A percentile compares a stretch with the other conserved stretches of the same genome.
phyloP scores from a whole-genome alignment of 2,329 filamentous ascomycete species.

The Harringtonia aguacate region DNA sequence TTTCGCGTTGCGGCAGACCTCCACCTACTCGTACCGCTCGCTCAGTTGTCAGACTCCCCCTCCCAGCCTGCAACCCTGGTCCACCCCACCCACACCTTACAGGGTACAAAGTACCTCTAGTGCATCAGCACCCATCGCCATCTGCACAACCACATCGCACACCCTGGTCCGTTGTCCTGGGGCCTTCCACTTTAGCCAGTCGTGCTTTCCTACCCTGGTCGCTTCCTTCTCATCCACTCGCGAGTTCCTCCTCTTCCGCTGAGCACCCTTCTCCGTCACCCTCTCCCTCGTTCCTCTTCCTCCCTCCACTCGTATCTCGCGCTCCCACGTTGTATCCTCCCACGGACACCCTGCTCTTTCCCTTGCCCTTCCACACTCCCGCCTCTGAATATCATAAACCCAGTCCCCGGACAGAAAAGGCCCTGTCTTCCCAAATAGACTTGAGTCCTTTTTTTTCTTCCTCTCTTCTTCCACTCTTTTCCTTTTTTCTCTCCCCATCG shows the following conservation, averaged over 20 bases:
- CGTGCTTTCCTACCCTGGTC: conserved; percentile 10
- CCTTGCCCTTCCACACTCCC: background rate
- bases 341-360: background rate
- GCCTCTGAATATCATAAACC: conserved; percentile 12
- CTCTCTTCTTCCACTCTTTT: background rate
- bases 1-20: too few relatives aligned
- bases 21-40: background rate
- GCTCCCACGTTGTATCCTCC: background rate
- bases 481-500: conserved; percentile 4
- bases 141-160: conserved; percentile 6
- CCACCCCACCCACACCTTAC: conserved; percentile 5
- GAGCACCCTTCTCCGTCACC: conserved; percentile 2
- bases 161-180: conserved; percentile 6
- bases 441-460: conserved; percentile 3
- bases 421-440: background rate
- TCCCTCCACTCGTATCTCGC: conserved; percentile 16
- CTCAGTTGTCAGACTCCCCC: background rate
- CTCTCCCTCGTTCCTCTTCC: conserved; percentile 1
- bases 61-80: background rate
- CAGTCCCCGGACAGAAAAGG: conserved; percentile 11
- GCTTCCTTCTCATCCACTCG: background rate
- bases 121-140: conserved; percentile 3
- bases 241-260: conserved; percentile 1
- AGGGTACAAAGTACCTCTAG: background rate
- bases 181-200: conserved; percentile 12